phyloP scores from a whole-genome alignment of 495 filamentous ascomycete genomes.

The Xylaria sp. region DNA sequence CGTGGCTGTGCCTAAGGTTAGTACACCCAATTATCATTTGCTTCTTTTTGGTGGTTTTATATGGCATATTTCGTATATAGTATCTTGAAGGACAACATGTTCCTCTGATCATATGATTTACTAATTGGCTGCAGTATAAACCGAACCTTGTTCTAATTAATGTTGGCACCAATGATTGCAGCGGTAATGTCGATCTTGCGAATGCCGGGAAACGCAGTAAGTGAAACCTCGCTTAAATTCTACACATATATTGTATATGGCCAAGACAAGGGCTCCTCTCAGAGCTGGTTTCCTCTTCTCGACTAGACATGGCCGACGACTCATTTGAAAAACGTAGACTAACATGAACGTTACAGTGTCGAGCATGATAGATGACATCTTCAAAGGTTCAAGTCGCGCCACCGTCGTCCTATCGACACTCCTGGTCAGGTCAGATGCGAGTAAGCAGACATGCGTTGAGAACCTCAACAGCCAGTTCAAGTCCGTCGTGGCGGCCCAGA shows the following conservation, averaged over 20 bases:
- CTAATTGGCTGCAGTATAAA: conserved; percentile 32
- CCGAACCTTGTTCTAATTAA: conserved; percentile 60
- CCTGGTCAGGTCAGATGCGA: conserved; percentile 43
- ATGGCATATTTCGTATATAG: neutral
- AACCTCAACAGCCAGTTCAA: conserved; percentile 50
- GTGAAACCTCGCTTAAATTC: conserved; percentile 29
- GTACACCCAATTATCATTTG: neutral
- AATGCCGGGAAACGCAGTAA: conserved; percentile 40
- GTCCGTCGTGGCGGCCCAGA: conserved; percentile 42
- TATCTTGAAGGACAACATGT: neutral
- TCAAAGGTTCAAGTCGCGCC: conserved; percentile 45
- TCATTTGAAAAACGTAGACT: neutral
- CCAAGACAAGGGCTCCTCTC: neutral
- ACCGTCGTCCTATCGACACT: conserved; percentile 60
- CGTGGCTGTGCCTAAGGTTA: conserved; percentile 33
- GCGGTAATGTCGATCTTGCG: conserved; percentile 33
- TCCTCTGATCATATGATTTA: neutral
- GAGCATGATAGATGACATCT: conserved; percentile 48
- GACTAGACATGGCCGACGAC: neutral
- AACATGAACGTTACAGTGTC: conserved; percentile 12
- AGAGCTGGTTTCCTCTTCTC: neutral
- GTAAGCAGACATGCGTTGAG: conserved; percentile 38
- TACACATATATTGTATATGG: conserved; percentile 10
- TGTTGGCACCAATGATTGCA: conserved; percentile 59
- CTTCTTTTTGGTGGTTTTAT: neutral